phyloP scores from a whole-genome alignment of 805 yeast species.

The Kazachstania bromeliacearum region DNA sequence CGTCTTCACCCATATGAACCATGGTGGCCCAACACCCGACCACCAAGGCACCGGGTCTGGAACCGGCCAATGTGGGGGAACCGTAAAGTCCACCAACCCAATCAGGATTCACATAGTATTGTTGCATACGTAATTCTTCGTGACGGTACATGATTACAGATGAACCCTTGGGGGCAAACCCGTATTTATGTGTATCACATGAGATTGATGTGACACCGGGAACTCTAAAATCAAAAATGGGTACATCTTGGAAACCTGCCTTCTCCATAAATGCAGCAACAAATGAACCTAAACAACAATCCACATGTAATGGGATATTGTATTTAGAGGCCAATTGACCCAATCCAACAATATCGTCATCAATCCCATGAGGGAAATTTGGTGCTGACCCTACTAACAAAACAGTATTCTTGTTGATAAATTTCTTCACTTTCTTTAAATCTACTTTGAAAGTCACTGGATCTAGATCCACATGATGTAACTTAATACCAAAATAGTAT shows the following conservation, averaged over 20 bases:
- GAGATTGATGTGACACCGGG: constrained; percentile 95
- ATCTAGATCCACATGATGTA: constrained; percentile 73
- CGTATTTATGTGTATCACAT: constrained; percentile 99
- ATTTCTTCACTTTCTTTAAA: constrained; percentile 45
- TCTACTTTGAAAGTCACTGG: constrained; percentile 61
- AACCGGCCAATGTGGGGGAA: constrained; percentile 92
- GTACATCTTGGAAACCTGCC: constrained; percentile 38
- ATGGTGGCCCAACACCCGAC: constrained; percentile 98
- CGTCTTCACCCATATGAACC: constrained; percentile 72
- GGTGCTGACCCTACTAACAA: constrained; percentile 91
- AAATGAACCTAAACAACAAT: constrained; percentile 92
- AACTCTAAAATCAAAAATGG: constrained; percentile 70
- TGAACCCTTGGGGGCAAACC: constrained; percentile 96
- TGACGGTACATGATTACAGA: constrained; percentile 84
- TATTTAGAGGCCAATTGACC: constrained; percentile 50
- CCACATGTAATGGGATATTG: constrained; percentile 86
- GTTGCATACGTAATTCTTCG: constrained; percentile 57
- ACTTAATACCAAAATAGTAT: constrained; percentile 75
- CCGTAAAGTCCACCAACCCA: constrained; percentile 97
- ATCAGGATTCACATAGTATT: constrained; percentile 71
- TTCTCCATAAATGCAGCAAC: constrained; percentile 69
- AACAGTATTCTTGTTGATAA: constrained; percentile 73
- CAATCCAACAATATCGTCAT: constrained; percentile 75
- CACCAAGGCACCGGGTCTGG: constrained; percentile 92
- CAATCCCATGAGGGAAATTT: constrained; percentile 92